phyloP scores from a whole-genome alignment of 345 rosid species.

The Eucalyptus melliodora region DNA sequence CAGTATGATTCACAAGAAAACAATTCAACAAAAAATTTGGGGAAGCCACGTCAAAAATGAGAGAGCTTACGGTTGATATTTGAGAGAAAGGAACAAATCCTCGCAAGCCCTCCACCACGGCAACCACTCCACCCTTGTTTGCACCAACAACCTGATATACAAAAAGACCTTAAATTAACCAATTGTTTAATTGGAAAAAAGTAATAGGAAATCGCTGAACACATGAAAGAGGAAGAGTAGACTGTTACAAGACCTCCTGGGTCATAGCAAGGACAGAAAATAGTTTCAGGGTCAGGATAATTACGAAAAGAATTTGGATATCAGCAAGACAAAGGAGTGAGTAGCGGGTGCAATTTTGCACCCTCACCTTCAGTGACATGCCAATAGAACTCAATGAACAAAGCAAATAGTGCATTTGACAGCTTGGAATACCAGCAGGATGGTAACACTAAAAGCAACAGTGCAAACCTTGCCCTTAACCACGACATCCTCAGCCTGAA shows the following conservation, averaged over 20 bases:
- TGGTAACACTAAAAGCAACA: neutral
- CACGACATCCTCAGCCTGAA: conserved; percentile 87
- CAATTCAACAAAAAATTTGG: neutral
- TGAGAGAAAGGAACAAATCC: conserved; percentile 98
- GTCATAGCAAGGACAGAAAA: neutral
- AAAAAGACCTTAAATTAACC: neutral
- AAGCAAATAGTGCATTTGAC: neutral
- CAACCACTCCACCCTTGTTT: conserved; percentile 91
- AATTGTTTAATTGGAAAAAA: neutral
- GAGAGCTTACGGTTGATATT: conserved; percentile 57
- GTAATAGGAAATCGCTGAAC: neutral
- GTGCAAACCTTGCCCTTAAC: conserved; percentile 79
- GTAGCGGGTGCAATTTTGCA: neutral
- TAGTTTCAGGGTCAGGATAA: neutral
- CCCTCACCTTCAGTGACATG: neutral
- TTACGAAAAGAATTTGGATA: neutral
- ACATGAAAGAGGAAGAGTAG: neutral
- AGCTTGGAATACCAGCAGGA: neutral
- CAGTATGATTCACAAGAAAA: neutral
- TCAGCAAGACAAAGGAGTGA: neutral
- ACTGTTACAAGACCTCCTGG: neutral
- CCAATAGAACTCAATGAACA: neutral
- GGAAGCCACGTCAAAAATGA: neutral
- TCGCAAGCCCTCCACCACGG: conserved; percentile 70
- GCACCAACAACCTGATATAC: conserved; percentile 61